A percentile compares a stretch with the other conserved stretches of the same genome.
These are phyloP conservation scores for Galerina marginata DNA, from an alignment of 768 basidiomycete genomes.

Conservation along the genomic window DNA sequence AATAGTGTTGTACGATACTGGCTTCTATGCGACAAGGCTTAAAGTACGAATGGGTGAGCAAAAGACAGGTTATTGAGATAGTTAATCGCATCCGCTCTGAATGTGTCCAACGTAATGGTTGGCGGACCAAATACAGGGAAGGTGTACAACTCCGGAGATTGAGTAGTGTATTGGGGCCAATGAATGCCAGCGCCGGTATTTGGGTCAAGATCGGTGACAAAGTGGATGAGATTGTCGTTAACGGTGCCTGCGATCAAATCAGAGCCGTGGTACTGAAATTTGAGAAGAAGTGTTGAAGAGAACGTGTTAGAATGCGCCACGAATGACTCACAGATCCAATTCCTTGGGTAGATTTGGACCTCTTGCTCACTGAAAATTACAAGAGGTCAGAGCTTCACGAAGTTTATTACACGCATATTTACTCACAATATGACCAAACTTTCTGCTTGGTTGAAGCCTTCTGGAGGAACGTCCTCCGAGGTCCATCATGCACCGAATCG, in stretches of 20 bases:
- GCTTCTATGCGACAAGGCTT: background rate
- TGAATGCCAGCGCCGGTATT: constrained; percentile 41
- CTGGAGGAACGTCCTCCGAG: constrained; percentile 53
- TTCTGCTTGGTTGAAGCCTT: constrained; percentile 42
- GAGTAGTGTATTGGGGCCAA: constrained; percentile 51
- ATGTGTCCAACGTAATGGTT: constrained; percentile 48
- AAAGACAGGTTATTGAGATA: constrained; percentile 39
- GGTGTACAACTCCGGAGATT: constrained; percentile 41
- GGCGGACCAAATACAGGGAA: constrained; percentile 43
- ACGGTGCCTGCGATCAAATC: constrained; percentile 45
- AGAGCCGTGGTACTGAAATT: constrained; percentile 42
- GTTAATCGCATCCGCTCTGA: constrained; percentile 42
- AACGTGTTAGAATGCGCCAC: background rate
- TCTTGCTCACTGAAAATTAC: constrained; percentile 42
- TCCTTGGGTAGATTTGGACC: constrained; percentile 40
- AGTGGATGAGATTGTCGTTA: constrained; percentile 50
- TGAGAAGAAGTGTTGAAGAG: background rate
- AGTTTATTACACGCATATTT: constrained; percentile 4
- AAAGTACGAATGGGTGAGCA: constrained; percentile 30
- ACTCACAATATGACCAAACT: constrained; percentile 48
- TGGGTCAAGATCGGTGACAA: constrained; percentile 46
- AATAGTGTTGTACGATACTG: no score
- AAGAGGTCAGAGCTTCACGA: background rate
- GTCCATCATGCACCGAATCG: constrained; percentile 55
- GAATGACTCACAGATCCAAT: constrained; percentile 46